phyloP scores from a whole-genome alignment of 2,329 filamentous ascomycete genomes.

The Cladosporium sphaerospermum region DNA sequence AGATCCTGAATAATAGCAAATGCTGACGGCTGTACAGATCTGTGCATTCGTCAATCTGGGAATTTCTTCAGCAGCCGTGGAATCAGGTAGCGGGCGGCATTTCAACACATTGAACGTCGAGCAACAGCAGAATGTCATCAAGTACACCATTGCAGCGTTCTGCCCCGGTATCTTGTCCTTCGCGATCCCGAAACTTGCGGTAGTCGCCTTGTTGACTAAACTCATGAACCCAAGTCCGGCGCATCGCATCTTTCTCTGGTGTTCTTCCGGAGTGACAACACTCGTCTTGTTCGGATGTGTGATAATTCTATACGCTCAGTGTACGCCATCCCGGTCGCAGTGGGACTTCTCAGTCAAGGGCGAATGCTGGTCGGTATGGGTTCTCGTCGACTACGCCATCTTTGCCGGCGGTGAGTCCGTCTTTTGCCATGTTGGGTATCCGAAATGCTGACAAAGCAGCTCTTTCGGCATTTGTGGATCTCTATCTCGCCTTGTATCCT shows the following conservation, averaged over 20 bases:
- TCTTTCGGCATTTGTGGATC: constrained; percentile 25
- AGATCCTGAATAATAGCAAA: not conserved
- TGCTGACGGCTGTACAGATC: not conserved
- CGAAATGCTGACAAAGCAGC: not conserved
- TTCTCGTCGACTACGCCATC: not conserved
- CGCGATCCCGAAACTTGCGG: constrained; percentile 3
- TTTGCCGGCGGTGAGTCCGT: not conserved
- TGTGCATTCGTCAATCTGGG: constrained; percentile 3
- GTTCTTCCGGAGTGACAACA: not conserved
- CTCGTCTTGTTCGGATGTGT: not conserved
- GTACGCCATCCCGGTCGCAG: not conserved
- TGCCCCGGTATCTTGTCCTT: constrained; percentile 5
- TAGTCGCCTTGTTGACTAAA: constrained; percentile 6
- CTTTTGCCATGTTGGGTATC: too few species aligned
- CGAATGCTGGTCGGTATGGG: constrained; percentile 1
- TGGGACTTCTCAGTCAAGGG: constrained; percentile 6
- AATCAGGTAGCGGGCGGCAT: constrained; percentile 5
- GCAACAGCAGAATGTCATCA: constrained; percentile 6
- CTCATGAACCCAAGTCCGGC: constrained; percentile 5
- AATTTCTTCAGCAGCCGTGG: constrained; percentile 2
- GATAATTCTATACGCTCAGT: constrained; percentile 4
- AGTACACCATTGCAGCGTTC: constrained; percentile 7
- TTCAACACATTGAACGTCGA: constrained; percentile 2
- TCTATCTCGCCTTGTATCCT: constrained; percentile 41
- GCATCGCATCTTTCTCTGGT: constrained; percentile 1